Evolutionary conservation across 371 early-diverging fungal genomes (phyloP), one percentile per base, ranked within the genome.

Genomic region (Mucor saturninus): DNA sequence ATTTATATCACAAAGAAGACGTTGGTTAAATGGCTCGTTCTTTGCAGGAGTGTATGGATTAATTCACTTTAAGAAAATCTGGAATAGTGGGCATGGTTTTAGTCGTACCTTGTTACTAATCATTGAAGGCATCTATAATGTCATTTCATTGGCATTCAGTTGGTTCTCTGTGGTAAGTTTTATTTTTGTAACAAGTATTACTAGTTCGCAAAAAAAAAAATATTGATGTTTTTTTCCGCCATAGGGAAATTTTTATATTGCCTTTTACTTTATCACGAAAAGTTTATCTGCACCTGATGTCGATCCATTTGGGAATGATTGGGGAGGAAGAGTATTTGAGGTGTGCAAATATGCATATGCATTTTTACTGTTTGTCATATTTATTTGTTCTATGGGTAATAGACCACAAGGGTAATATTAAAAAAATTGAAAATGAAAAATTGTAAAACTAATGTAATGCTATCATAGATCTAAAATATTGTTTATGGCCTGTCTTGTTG

Each of bases 21-120:
- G 95, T 46, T 95, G 95, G 95, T 74, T 93, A 43, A 95, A 95
- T 79, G 95, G 95, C 0, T 87, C 89, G 3, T 91, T 92, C 78
- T 90, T 90, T 69, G 85, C 87, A 5, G 83, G 81, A 5, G 80
- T 88, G 13, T 88, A 87, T 70, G 83, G 85, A 2, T 59, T 83
- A 6, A 80, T 77, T 38, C 79, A 87, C 54, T 84, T 79, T 49
- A 69, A 66, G n/a, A 71, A 76, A 51, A 80, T 87, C 29, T 89
- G 85, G 82, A 77, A 86, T 21, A 87, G 89, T 3, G 77, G 80
- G 11, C 93, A 91, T 61, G 76, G 79, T 40, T 64, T 83, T 40
- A 68, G 80, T 61, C 81, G 93, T 13, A 90, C 87, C 39, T 21
- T 89, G 1, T 61, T 88, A 11, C 75, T 94, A 65, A 75, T 83